Evolutionary conservation across 345 rosid genomes (phyloP).

Genomic region (Corchorus olitorius): DNA sequence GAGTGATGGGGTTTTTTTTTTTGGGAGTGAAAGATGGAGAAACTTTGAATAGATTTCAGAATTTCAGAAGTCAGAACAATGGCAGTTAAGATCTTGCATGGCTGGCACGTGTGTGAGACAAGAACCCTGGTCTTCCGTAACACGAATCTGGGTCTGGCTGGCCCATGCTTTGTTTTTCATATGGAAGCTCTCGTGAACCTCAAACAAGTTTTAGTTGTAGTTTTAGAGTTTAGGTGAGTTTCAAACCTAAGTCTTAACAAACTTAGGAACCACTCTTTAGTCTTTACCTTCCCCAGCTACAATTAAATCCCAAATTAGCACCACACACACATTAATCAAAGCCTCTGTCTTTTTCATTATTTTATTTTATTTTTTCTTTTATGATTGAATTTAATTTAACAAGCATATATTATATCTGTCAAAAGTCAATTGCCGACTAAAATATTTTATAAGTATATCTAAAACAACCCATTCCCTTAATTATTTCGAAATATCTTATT

Average conservation of each 20-base stretch:
- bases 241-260: background rate
- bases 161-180: background rate
- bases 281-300: constrained; percentile 3
- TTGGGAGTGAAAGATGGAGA: too few relatives aligned
- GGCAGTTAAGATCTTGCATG: background rate
- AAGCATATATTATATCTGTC: background rate
- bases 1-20: too few relatives aligned
- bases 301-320: background rate
- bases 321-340: background rate
- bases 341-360: background rate
- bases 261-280: background rate
- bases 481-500: too few relatives aligned
- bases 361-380: background rate
- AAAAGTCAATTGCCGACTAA: background rate
- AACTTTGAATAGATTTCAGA: too few relatives aligned
- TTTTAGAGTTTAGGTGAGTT: background rate
- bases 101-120: constrained; percentile 4
- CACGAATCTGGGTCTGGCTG: background rate
- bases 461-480: too few relatives aligned
- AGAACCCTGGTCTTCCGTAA: background rate
- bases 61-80: too few relatives aligned
- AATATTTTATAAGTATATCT: too few relatives aligned
- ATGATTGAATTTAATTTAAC: background rate
- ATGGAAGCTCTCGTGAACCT: background rate
- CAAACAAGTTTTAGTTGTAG: background rate